Conservation (phyloP, 768 basidiomycete genomes). For the Lactifluus subvellereus region DNA sequence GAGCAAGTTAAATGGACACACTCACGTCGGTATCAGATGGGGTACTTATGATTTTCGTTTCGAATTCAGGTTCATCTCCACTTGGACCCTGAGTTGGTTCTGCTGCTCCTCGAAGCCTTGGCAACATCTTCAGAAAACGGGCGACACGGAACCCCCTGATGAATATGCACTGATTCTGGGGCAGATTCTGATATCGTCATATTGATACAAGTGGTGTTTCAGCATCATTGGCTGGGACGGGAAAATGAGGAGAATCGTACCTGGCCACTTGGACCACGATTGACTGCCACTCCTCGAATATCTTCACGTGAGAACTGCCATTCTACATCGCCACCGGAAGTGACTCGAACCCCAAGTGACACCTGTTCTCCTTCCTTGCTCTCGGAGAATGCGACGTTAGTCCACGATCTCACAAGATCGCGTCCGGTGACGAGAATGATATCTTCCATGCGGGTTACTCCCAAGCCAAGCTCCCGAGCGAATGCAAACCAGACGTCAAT, state of each 20-base stretch:
- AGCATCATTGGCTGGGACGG: not conserved
- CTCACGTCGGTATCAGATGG: not conserved
- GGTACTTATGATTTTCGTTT: not conserved
- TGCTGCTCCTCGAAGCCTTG: no score
- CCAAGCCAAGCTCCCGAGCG: not conserved
- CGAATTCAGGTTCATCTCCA: not conserved
- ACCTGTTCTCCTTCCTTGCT: not conserved
- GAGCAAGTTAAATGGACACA: not conserved
- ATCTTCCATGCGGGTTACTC: not conserved
- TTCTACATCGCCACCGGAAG: not conserved
- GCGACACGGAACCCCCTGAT: not conserved
- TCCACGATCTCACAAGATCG: not conserved
- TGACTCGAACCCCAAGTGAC: not conserved
- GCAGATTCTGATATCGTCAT: not conserved
- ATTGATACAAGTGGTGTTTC: not conserved
- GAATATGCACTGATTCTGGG: not conserved
- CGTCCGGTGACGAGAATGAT: not conserved
- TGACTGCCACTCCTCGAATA: not conserved
- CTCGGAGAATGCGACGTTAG: not conserved
- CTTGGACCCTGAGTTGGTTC: not conserved
- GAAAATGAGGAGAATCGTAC: not conserved
- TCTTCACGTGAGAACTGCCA: not conserved
- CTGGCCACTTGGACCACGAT: not conserved
- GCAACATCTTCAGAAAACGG: not conserved
- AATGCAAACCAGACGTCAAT: not conserved